These are phyloP conservation scores for Boletellus ananiceps DNA, from an alignment of 768 basidiomycete species.

Conservation along the genomic window DNA sequence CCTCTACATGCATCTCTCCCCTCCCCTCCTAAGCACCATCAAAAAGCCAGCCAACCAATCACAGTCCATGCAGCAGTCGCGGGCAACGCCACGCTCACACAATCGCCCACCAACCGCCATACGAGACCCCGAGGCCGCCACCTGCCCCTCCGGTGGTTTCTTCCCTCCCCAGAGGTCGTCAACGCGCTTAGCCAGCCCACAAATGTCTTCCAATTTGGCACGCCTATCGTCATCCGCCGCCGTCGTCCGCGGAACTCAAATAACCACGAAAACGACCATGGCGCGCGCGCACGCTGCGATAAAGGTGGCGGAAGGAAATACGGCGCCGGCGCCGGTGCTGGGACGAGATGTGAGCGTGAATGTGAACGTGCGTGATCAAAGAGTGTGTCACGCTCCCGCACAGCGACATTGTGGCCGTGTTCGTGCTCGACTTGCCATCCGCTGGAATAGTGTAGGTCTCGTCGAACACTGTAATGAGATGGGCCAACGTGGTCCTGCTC, in stretches of 20 bases:
- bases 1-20: too few species aligned
- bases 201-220: conserved; percentile 34
- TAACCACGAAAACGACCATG: conserved; percentile 41
- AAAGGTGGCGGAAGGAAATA: conserved; percentile 40
- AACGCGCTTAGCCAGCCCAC: conserved; percentile 7
- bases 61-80: conserved; percentile 23
- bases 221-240: conserved; percentile 46
- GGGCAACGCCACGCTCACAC: conserved; percentile 28
- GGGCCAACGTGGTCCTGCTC: conserved; percentile 45
- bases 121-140: conserved; percentile 25
- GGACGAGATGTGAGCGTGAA: background rate
- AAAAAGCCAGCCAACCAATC: conserved; percentile 29
- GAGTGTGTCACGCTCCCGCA: background rate
- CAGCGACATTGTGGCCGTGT: background rate
- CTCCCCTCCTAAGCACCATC: background rate
- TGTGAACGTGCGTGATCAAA: background rate
- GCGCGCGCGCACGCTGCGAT: conserved; percentile 19
- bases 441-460: conserved; percentile 29
- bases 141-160: conserved; percentile 9
- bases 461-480: conserved; percentile 42
- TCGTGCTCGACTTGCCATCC: conserved; percentile 31
- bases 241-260: conserved; percentile 54
- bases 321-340: conserved; percentile 4
- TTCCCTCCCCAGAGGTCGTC: conserved; percentile 2
- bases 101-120: conserved; percentile 37